These are phyloP conservation scores for Penicillium goetzii DNA, from an alignment of 495 filamentous ascomycete genomes.

Conservation along the genomic window DNA sequence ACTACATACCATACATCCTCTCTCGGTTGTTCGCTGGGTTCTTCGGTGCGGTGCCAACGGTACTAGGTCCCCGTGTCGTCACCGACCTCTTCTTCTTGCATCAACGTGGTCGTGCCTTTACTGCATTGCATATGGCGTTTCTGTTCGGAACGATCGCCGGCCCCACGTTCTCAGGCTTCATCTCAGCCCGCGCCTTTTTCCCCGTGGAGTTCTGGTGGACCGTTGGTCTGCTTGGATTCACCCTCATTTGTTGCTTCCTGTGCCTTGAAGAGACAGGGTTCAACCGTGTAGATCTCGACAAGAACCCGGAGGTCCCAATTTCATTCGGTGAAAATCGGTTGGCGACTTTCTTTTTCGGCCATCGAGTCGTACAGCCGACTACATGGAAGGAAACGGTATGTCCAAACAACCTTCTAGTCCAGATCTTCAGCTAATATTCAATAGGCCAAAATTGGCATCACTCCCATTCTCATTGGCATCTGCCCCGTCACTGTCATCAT, in stretches of 20 bases:
- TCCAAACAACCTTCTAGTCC: neutral
- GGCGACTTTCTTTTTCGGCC: slow-evolving; percentile 51
- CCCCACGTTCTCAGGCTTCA: slow-evolving; percentile 52
- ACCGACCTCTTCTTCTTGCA: slow-evolving; percentile 53
- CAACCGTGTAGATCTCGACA: slow-evolving; percentile 24
- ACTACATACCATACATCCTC: slow-evolving; percentile 50
- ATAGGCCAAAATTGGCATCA: slow-evolving; percentile 36
- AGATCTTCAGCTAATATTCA: slow-evolving; percentile 7
- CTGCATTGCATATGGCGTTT: slow-evolving; percentile 43
- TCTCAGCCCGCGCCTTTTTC: slow-evolving; percentile 46
- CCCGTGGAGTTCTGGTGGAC: slow-evolving; percentile 57
- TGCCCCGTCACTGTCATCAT: slow-evolving; percentile 49
- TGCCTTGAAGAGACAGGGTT: slow-evolving; percentile 53
- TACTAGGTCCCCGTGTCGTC: slow-evolving; percentile 45
- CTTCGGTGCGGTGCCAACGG: slow-evolving; percentile 43
- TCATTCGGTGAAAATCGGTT: slow-evolving; percentile 43
- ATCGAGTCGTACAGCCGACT: slow-evolving; percentile 33
- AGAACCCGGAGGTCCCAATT: slow-evolving; percentile 26
- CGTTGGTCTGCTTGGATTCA: slow-evolving; percentile 42
- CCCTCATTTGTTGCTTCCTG: slow-evolving; percentile 46
- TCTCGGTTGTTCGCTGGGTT: slow-evolving; percentile 49
- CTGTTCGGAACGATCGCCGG: slow-evolving; percentile 47
- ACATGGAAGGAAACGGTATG: slow-evolving; percentile 37
- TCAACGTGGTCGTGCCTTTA: slow-evolving; percentile 51
- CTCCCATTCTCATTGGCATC: slow-evolving; percentile 48